These are phyloP conservation scores for Globisporangium solare DNA, from an alignment of 352 stramenopile species.

Conservation along the genomic window DNA sequence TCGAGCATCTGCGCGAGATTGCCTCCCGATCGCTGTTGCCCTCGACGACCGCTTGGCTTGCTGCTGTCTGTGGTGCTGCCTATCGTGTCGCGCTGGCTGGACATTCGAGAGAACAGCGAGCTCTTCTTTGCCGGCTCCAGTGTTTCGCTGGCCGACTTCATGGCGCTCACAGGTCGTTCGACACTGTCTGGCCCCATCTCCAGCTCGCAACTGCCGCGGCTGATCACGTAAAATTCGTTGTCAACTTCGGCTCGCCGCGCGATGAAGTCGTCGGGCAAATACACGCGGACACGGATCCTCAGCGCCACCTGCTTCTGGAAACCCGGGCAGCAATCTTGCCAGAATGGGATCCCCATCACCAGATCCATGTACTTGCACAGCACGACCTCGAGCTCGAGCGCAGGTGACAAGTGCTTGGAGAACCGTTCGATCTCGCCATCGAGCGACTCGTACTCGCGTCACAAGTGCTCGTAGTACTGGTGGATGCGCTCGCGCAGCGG, in stretches of 20 bases:
- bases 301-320: constrained; percentile 55
- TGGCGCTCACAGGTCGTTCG: background rate
- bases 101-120: background rate
- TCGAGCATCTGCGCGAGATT: background rate
- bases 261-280: background rate
- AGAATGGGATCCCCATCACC: constrained; percentile 34
- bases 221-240: constrained; percentile 3
- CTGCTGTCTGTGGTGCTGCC: no score
- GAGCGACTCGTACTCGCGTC: constrained; percentile 54
- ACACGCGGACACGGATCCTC: constrained; percentile 9
- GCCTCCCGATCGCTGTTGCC: no score
- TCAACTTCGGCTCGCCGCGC: background rate
- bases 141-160: background rate
- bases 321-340: constrained; percentile 37
- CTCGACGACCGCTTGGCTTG: no score
- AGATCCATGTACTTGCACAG: constrained; percentile 65
- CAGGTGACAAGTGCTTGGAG: constrained; percentile 48
- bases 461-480: constrained; percentile 62
- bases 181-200: background rate
- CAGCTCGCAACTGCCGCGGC: background rate
- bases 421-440: constrained; percentile 45
- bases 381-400: constrained; percentile 53
- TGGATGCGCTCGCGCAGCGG: constrained; percentile 51
- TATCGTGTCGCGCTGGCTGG: no score
- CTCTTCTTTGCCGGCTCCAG: no score